Evolutionary conservation across 176 grass and related monocot genomes (phyloP), one percentile per base, ranked within the genome.

Genomic region (Pharus latifolius): DNA sequence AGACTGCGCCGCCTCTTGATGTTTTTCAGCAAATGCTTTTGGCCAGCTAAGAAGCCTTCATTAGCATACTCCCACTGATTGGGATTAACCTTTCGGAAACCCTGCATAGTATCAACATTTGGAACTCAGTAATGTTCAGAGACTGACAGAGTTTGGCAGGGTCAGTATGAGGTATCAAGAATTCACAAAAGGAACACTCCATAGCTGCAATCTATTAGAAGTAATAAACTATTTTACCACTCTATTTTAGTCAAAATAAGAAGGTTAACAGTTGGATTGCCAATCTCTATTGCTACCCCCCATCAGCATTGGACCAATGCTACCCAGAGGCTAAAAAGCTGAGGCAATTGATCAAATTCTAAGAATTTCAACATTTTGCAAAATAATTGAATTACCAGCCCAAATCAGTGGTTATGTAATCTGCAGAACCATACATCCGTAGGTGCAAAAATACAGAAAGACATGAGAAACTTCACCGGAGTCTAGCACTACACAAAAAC

Each of bases 21-120:
- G 12, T 44, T 78, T 30, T 56, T 82, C 55, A 87, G 17, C 54
- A 87, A 34, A 72, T 78, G 74, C 30, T 78, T 87, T 62, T 87
- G 80, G 4, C 68, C 79, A 55, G 61, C 55, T 49, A 87, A 29
- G 63, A 87, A 87, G 8, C 61, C 57, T 57, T 78, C 68, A 19
- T 87, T 73, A 13, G 69, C 85, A 58, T 82, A 87, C 34, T 87
- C 79, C 85, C 85, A 83, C 35, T 55, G 54, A 56, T 78, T 62
- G 6, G 79, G 79, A 40, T 69, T 82, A 30, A 74, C 74, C 74
- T 82, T 83, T 48, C 79, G 74, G 53, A 87, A 87, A 18, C 84
- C 84, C 84, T 87, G 31, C 18, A 68, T 33, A 72, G 27, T 13
- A 62, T 45, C 13, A 53, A 27, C 13, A 76, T 3, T 37, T 11